These are phyloP conservation scores for Cystobasidium pallidum DNA, from an alignment of 1,284 basidiomycete species.

Conservation along the genomic window DNA sequence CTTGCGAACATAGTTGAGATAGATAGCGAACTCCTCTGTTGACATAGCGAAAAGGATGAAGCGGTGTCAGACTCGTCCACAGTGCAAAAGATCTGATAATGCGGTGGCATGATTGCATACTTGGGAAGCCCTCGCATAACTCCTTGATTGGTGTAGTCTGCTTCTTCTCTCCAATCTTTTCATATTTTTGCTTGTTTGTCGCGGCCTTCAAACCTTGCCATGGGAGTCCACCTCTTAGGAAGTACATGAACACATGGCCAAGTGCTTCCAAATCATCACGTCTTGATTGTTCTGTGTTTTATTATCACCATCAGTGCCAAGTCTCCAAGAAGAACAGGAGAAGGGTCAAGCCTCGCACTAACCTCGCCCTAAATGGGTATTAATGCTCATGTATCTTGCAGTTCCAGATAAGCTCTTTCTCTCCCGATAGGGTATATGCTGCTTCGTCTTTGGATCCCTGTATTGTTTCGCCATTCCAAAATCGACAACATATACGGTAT, in stretches of 20 bases:
- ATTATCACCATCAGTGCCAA: too few relatives aligned
- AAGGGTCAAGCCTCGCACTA: constrained; percentile 52
- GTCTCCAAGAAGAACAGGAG: background rate
- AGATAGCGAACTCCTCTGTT: constrained; percentile 82
- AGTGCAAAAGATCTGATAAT: background rate
- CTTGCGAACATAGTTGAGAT: constrained; percentile 84
- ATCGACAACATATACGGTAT: constrained; percentile 83
- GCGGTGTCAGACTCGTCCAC: background rate
- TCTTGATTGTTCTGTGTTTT: constrained; percentile 77
- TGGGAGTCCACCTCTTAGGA: constrained; percentile 83
- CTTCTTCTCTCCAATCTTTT: constrained; percentile 99
- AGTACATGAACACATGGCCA: constrained; percentile 98
- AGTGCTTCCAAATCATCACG: constrained; percentile 92
- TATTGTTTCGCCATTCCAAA: constrained; percentile 99
- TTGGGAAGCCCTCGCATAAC: constrained; percentile 87
- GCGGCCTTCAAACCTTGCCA: constrained; percentile 93
- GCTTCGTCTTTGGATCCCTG: constrained; percentile 93
- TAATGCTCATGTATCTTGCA: constrained; percentile 96
- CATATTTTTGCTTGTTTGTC: constrained; percentile 99
- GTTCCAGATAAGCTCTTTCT: constrained; percentile 87
- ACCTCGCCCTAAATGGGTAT: constrained; percentile 91
- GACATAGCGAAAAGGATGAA: background rate
- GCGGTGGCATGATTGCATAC: constrained; percentile 63
- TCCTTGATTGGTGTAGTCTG: constrained; percentile 94
- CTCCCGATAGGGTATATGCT: constrained; percentile 95